Evolutionary conservation across 176 grass and related monocot genomes (phyloP), one percentile per base, ranked within the genome.

Genomic region (Olyra latifolia): DNA sequence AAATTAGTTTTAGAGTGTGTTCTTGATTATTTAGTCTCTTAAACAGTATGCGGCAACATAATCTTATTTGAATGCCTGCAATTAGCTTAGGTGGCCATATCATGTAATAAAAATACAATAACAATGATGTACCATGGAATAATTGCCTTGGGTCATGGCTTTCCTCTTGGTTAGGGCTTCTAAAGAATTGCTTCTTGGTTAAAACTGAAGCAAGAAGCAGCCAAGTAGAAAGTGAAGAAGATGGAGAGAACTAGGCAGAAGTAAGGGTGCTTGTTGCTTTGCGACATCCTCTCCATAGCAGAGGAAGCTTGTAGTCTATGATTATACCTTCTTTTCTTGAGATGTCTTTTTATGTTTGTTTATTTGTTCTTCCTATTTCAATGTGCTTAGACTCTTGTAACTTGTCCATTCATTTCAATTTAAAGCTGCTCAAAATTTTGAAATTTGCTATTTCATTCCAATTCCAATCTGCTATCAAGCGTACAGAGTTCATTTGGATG

Each of bases 131-230:
- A 23, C 71, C 71, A 1, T 77, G 41, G 24, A 47, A 2, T 20
- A 12, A 5, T 44, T 61, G 15, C 40, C 16, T 59, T 62, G 38
- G 49, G 29, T 32, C 47, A 38, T 72, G 25, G 19, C 7, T 20
- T 48, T 78, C 28, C 57, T 50, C 19, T 63, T n/a, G n/a, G n/a
- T n/a, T n/a, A n/a, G n/a, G n/a, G n/a, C 55, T 71, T 80, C 5
- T 27, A 8, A 52, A 19, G 62, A 49, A 83, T 45, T 11, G 3
- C 10, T 16, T 78, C 70, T 13, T 15, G 56, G 27, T 63, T 44
- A 68, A 4, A 71, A 13, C 12, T 6, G 28, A 45, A 49, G 16
- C 14, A 60, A 75, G 47, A 53, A 58, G 25, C 52, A 58, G 20
- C 55, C 53, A 58, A 27, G 71, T 19, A 56, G 19, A 27, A 77